Evolutionary conservation across 768 basidiomycete genomes (phyloP).

Genomic region (Termitomyces titanicus): DNA sequence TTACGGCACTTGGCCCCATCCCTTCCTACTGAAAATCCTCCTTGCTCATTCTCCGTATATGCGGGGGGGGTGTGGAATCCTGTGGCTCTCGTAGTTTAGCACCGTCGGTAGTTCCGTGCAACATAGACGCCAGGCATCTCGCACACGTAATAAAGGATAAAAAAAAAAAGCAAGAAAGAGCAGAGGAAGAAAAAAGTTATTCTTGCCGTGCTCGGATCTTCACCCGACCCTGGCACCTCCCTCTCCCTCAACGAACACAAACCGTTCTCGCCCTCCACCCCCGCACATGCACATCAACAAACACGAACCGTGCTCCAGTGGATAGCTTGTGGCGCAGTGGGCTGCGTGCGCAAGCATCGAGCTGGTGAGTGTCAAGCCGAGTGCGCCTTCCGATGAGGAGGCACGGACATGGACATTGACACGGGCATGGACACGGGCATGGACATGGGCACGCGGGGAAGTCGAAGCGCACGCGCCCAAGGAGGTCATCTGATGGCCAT

Average conservation of each 20-base stretch:
- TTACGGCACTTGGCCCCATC: too few species aligned
- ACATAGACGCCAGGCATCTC: too few species aligned
- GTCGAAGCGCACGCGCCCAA: background rate
- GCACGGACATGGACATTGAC: too few species aligned
- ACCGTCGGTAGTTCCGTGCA: too few species aligned
- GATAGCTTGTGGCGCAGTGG: slow-evolving; percentile 64
- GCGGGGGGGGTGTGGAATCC: too few species aligned
- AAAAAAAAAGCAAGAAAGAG: background rate
- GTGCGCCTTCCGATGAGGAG: slow-evolving; percentile 27
- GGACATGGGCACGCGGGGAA: slow-evolving; percentile 3
- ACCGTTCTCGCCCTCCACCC: slow-evolving; percentile 33
- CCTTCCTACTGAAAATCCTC: too few species aligned
- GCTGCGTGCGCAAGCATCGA: slow-evolving; percentile 58
- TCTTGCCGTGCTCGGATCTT: slow-evolving; percentile 46
- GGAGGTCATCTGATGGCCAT: background rate
- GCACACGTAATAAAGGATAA: too few species aligned
- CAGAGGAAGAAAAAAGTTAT: slow-evolving; percentile 54
- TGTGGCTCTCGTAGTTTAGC: too few species aligned
- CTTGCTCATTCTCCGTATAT: too few species aligned
- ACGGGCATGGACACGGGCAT: background rate
- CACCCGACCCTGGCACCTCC: slow-evolving; percentile 16
- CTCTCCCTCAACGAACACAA: slow-evolving; percentile 21
- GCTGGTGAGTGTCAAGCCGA: slow-evolving; percentile 51
- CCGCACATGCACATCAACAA: slow-evolving; percentile 52
- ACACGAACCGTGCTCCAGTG: slow-evolving; percentile 62